Base-by-base conservation (phyloP, 75 land plant genomes). In the Chamaecyparis obtusa region DNA sequence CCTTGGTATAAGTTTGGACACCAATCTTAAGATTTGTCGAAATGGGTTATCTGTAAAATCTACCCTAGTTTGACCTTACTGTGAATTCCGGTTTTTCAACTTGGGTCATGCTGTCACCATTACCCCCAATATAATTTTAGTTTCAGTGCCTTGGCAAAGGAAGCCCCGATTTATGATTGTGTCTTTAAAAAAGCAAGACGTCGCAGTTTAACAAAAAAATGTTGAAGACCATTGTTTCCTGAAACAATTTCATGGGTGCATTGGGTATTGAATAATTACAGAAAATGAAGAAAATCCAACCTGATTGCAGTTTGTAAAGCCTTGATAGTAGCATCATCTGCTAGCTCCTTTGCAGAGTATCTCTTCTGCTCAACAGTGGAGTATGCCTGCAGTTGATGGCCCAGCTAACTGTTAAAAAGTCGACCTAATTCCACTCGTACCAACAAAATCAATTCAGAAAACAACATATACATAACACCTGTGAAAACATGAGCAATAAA, bases 291-390 rank as follows among this genome's bases (percentile, higher is more conserved):
- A 80, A 43, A 80, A 27, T 17, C 46, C n/a, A 24, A 81, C 83
- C 48, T 81, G 51, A 81, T 81, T 81, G 46, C 46, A 27, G 30
- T 81, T n/a, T 81, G 83, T 13, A 81, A n/a, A 27, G n/a, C 49
- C 10, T 46, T 46, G n/a, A 81, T 81, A 9, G 32, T 27, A 46
- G 10, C 43, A 37, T 43, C 48, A 11, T 81, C 46, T 81, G 83
- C 32, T 44, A 0, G 33, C 49, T 81, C 48, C 32, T 9, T 44
- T 44, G 30, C 83, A 43, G 51, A 41, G n/a, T 80, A 44, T 43
- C 9, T 43, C 10, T 80, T 44, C 32, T n/a, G 83, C n/a, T 11
- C 83, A 46, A 27, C 51, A 46, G 4, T 43, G 83, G 51, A 81
- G 83, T 81, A 44, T n/a, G 51, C 83, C 83, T 81, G 32, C 83